These are phyloP conservation scores for Candida loeiensis DNA, from an alignment of 805 yeast species.

Conservation along the genomic window DNA sequence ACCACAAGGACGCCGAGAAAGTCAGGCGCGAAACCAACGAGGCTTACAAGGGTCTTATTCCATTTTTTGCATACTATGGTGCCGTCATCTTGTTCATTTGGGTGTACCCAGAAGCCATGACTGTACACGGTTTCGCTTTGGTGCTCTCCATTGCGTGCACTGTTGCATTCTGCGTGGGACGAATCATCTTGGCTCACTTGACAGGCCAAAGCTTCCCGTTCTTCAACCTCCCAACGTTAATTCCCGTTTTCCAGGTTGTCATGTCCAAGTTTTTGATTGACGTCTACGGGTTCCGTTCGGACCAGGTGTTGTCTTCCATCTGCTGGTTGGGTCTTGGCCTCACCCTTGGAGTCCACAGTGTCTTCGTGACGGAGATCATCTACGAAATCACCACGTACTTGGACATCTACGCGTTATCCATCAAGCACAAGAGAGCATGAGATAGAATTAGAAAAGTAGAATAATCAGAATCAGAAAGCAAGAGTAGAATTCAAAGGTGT, in stretches of 20 bases:
- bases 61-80: slow-evolving; percentile 57
- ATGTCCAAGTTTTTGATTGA: slow-evolving; percentile 31
- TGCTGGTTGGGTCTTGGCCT: slow-evolving; percentile 67
- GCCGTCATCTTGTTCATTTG: slow-evolving; percentile 46
- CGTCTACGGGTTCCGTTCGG: slow-evolving; percentile 37
- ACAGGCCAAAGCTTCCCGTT: slow-evolving; percentile 76
- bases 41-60: slow-evolving; percentile 54
- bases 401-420: slow-evolving; percentile 81
- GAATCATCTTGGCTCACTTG: slow-evolving; percentile 83
- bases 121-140: slow-evolving; percentile 49
- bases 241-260: slow-evolving; percentile 53
- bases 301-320: slow-evolving; percentile 46
- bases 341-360: slow-evolving; percentile 62
- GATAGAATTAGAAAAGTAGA: background rate
- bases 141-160: slow-evolving; percentile 69
- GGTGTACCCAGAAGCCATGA: slow-evolving; percentile 51
- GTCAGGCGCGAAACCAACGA: slow-evolving; percentile 39
- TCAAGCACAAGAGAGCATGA: slow-evolving; percentile 66
- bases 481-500: background rate
- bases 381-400: slow-evolving; percentile 74
- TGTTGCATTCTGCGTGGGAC: slow-evolving; percentile 84
- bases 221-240: slow-evolving; percentile 63
- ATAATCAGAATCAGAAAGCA: no score
- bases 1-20: slow-evolving; percentile 17
- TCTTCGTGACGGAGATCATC: slow-evolving; percentile 74